These are phyloP conservation scores for Glaciozyma antarctica DNA, from an alignment of 768 basidiomycete genomes.

Conservation along the genomic window DNA sequence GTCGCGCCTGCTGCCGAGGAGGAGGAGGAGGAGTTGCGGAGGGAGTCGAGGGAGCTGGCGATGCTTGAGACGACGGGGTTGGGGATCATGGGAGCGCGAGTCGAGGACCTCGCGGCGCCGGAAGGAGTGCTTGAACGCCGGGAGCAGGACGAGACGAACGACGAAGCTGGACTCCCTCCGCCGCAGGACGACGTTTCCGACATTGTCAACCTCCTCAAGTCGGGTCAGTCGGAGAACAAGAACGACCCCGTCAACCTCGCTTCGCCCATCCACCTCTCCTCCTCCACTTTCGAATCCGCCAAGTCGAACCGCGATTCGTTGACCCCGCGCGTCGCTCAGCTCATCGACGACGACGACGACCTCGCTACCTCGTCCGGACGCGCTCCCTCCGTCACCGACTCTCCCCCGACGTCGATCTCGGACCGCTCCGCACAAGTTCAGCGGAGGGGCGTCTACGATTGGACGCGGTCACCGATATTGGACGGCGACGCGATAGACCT, in stretches of 20 bases:
- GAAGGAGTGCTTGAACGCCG: constrained; percentile 5
- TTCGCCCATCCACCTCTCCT: constrained; percentile 32
- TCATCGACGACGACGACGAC: background rate
- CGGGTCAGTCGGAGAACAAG: constrained; percentile 6
- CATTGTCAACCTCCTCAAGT: constrained; percentile 24
- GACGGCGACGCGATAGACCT: too few relatives aligned
- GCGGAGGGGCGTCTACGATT: too few relatives aligned
- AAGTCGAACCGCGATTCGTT: background rate
- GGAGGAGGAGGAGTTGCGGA: constrained; percentile 3
- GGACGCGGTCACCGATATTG: too few relatives aligned
- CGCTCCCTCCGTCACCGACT: constrained; percentile 6
- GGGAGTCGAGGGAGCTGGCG: constrained; percentile 2
- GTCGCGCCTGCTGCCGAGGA: constrained; percentile 3
- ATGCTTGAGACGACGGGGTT: constrained; percentile 25
- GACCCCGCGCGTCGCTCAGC: background rate
- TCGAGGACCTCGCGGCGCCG: constrained; percentile 5
- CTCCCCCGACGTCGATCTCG: constrained; percentile 16
- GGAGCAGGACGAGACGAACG: constrained; percentile 2
- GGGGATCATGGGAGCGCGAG: constrained; percentile 25
- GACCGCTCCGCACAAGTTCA: background rate
- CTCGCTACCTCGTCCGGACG: too few relatives aligned
- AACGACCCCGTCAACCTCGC: constrained; percentile 19
- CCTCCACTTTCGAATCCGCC: background rate
- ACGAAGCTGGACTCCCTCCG: constrained; percentile 10
- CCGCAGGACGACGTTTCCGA: constrained; percentile 32